Evolutionary conservation across 192 early-diverging fungal genomes (phyloP), one percentile per base, ranked within the genome.

Genomic region (Paraglomus occultum): DNA sequence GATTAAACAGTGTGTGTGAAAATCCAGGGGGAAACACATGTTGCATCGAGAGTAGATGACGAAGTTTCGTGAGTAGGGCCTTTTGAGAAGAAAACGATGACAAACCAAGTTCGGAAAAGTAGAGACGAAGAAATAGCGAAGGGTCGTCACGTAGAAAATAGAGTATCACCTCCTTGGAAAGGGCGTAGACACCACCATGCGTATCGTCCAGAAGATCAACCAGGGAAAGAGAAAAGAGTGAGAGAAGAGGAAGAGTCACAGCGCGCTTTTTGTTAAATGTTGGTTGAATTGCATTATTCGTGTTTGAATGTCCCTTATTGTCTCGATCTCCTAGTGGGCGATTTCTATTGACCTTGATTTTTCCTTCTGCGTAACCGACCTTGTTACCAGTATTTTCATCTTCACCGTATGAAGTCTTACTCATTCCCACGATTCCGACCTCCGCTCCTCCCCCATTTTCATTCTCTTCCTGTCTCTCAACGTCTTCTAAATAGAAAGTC

Each of bases 141-240:
- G 85, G 81, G 63, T 86, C 83, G 45, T 86, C 83, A n/a, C 85
- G 73, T 39, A 84, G 70, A 58, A 80, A 81, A 20, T 80, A 74
- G 8, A 71, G 72, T n/a, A 86, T 57, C 8, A 82, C 58, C 57
- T 82, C 79, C 51, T 77, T 67, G 0, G 79, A 57, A 1, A 72
- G 69, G 45, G 75, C 74, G n/a, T 73, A 78, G 18, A 82, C 79
- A 11, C 81, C 85, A 43, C 80, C 65, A n/a, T 79, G 51, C 14
- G 64, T 50, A 67, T 86, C 85, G 22, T 83, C 73, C n/a, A 86
- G 53, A 14, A 83, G 64, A 70, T 86, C 83, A 8, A 84, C 76
- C 23, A 81, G 73, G 23, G 71, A 62, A 4, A 86, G 47, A 40
- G 80, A 81, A 7, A 82, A 72, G 4, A 72, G 51, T 44, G 77